A percentile compares a stretch with the other conserved stretches of the same genome.
phyloP scores from a whole-genome alignment of 345 rosid species.

The Litchi chinensis region DNA sequence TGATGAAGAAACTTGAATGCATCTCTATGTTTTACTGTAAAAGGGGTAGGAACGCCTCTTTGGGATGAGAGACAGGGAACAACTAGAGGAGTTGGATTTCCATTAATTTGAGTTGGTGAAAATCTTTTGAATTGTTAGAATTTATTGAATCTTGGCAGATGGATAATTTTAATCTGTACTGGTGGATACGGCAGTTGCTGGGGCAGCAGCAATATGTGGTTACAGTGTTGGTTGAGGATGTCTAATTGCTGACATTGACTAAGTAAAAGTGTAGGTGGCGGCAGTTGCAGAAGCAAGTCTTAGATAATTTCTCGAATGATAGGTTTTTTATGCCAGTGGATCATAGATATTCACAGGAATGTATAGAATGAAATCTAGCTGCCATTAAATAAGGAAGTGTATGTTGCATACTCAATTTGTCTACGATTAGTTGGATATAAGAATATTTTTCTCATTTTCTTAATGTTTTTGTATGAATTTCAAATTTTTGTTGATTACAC shows the following conservation, averaged over 20 bases:
- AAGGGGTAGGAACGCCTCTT: neutral
- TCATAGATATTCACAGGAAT: neutral
- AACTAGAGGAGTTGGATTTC: neutral
- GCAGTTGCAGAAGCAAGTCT: neutral
- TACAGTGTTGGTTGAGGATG: neutral
- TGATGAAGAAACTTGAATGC: conserved; percentile 4
- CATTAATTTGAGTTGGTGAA: conserved; percentile 1
- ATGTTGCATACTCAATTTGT: neutral
- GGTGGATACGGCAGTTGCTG: neutral
- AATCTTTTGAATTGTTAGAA: conserved; percentile 1
- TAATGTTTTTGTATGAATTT: neutral
- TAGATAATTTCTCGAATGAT: neutral
- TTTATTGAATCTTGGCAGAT: conserved; percentile 3
- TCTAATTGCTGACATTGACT: neutral
- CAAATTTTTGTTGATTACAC: neutral
- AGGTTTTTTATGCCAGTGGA: neutral
- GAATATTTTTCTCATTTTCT: neutral
- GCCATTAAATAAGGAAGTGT: neutral
- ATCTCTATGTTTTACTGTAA: neutral
- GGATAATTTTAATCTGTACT: neutral
- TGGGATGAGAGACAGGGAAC: neutral
- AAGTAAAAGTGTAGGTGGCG: neutral
- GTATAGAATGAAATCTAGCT: neutral
- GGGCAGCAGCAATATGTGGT: neutral
- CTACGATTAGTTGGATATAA: neutral